Evolutionary conservation across 768 basidiomycete genomes (phyloP), one percentile per base, ranked within the genome.

Genomic region (Amyloporia xantha): DNA sequence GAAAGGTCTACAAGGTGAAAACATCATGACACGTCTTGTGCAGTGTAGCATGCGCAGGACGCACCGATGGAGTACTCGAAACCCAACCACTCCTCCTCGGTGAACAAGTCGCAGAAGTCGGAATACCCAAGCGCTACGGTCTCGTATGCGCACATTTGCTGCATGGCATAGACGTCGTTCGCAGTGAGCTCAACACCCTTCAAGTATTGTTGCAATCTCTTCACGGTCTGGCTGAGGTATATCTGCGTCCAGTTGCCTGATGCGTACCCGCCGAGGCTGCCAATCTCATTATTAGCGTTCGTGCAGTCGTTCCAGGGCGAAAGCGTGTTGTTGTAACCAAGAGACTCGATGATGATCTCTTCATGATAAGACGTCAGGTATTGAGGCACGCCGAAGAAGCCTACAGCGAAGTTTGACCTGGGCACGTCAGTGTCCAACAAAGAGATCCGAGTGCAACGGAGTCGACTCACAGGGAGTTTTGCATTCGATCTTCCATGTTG

Each of bases 91-190:
- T 79, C 77, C 37, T 72, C 66, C 49, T 72, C 62, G 4, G 76
- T 76, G 64, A 79, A 78, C 10, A 79, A 59, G 5, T 63, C 62
- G 51, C 76, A 79, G 64, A 76, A 79, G 9, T 61, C 54, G 9
- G 74, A 75, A 55, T 68, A 75, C 0, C 74, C 74, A 15, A 77
- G 65, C 1, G 74, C 71, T 23, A 77, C 76, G 11, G 76, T 72
- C 71, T 73, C 71, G 50, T 73, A 72, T 0, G 71, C 66, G 43
- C 72, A 73, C 6, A 66, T 20, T 19, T 64, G 38, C 50, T 69
- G 69, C 71, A 73, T 71, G 19, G 56, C 57, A 26, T 54, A 53
- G 19, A 69, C 60, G 43, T 68, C 65, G 4, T 52, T 35, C 0
- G 55, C 38, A 0, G 62, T 66, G 3, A 72, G 52, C 23, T 66